Base-by-base conservation (phyloP, 164 flowering plant genomes). In the Magnolia officinalis region DNA sequence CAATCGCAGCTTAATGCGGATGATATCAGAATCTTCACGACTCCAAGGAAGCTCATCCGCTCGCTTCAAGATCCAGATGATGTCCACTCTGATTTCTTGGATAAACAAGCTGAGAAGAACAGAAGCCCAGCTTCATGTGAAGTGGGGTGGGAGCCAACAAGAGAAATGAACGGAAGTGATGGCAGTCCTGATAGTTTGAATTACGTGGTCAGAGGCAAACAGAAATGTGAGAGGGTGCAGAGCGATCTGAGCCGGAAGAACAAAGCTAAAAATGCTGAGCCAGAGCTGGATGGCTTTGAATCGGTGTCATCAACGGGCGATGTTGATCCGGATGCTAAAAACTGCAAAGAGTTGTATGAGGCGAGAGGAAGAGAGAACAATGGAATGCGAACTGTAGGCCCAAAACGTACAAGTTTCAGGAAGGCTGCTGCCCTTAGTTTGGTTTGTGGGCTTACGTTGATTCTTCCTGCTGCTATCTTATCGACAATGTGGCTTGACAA, bases 1-100 rank as follows among this genome's bases (percentile, higher is more conserved):
- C 87, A 78, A 21, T 80, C 88, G 24, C 88, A 78, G 37, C 74
- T 88, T 65, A 88, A 82, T 81, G 84, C 87, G 64, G 92, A 92
- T 37, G 82, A 87, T 72, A 70, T 88, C 52, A 81, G 81, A 71
- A 84, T 92, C 74, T 88, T 85, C 77, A 82, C 85, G 0, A 93
- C 98, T 59, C 96, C 96, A 20, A 87, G 95, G 85, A 95, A 88
- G 87, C 97, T 92, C 50, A 80, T 89, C 70, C 86, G n/a, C 74
- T 90, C 92, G 13, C 92, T 93, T 78, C 96, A 91, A 80, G 95
- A 90, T 77, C 78, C 74, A 19, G 79, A 75, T 70, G 82, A 78
- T 72, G 67, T 21, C 21, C 76, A 81, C 76, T 82, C 87, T 13
- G 86, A 81, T 50, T 75, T 74, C 76, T 84, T 80, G 6, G 82